phyloP scores from a whole-genome alignment of 306 rosid genomes.

The Betula pendula region DNA sequence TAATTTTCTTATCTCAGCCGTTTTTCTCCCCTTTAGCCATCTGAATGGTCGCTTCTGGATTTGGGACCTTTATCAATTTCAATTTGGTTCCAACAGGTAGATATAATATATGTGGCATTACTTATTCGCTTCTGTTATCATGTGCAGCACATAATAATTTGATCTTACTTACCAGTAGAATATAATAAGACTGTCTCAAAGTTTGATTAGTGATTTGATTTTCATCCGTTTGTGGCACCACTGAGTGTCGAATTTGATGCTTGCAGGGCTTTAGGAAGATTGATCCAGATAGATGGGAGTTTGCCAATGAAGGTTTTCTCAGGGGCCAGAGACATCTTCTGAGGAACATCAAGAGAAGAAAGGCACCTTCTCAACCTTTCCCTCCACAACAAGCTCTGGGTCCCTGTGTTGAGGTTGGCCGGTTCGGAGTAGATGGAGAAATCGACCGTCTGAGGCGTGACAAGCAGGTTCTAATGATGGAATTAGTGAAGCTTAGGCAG shows the following conservation, averaged over 20 bases:
- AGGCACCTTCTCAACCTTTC: conserved; percentile 47
- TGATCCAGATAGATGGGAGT: conserved; percentile 83
- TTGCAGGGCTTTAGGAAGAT: conserved; percentile 84
- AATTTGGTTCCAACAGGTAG: background rate
- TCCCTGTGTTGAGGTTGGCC: conserved; percentile 48
- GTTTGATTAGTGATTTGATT: background rate
- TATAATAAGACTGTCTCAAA: background rate
- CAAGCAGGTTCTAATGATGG: conserved; percentile 62
- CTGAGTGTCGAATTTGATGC: conserved; percentile 22
- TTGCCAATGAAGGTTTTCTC: conserved; percentile 76
- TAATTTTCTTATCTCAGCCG: background rate
- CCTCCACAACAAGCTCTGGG: conserved; percentile 46
- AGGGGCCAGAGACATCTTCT: conserved; percentile 68
- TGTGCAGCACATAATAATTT: background rate
- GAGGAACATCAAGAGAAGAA: conserved; percentile 65
- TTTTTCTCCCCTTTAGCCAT: background rate
- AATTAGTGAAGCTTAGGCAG: conserved; percentile 71
- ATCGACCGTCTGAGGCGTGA: conserved; percentile 58
- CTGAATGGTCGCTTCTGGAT: background rate
- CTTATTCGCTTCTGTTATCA: background rate
- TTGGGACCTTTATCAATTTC: background rate
- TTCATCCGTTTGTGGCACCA: background rate
- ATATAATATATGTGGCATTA: background rate
- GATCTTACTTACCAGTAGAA: background rate
- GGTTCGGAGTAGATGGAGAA: conserved; percentile 54